A percentile compares a stretch with the other conserved stretches of the same genome.
Conservation (phyloP, 495 filamentous ascomycete species). For the Cryomyces minteri region DNA sequence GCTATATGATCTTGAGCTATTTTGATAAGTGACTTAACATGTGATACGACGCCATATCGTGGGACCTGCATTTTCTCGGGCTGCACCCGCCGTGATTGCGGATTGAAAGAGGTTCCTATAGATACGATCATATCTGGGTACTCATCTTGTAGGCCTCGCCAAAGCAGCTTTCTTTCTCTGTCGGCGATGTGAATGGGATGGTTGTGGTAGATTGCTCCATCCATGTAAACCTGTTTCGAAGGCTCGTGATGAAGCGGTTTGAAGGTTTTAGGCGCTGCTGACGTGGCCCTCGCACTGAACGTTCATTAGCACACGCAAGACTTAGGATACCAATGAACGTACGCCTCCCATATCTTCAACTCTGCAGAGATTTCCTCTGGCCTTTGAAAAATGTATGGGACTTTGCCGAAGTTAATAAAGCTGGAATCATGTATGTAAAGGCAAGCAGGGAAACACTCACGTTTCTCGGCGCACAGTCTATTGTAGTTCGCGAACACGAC, state of each 20-base stretch:
- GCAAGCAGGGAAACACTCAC: neutral
- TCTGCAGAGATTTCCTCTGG: conserved; percentile 10
- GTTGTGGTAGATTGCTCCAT: conserved; percentile 27
- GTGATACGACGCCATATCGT: neutral
- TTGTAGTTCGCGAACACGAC: conserved; percentile 35
- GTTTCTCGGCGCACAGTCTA: conserved; percentile 7
- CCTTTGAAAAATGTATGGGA: conserved; percentile 22
- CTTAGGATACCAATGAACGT: conserved; percentile 9
- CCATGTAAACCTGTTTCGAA: conserved; percentile 22
- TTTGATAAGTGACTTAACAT: neutral
- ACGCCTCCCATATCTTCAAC: conserved; percentile 32
- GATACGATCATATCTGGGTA: conserved; percentile 31
- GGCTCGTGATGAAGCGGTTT: conserved; percentile 23
- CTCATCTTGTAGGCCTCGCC: conserved; percentile 21
- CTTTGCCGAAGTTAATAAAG: conserved; percentile 1
- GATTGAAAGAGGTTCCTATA: conserved; percentile 20
- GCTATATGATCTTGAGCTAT: neutral
- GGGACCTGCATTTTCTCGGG: neutral
- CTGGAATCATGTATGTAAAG: no score
- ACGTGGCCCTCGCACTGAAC: conserved; percentile 27
- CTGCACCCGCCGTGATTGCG: neutral
- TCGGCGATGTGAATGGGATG: conserved; percentile 30
- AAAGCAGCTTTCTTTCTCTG: conserved; percentile 28
- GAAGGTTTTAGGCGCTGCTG: conserved; percentile 30
- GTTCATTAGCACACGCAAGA: conserved; percentile 3